Evolutionary conservation across 2,329 filamentous ascomycete genomes (phyloP).

Genomic region (Penicillium sp.): DNA sequence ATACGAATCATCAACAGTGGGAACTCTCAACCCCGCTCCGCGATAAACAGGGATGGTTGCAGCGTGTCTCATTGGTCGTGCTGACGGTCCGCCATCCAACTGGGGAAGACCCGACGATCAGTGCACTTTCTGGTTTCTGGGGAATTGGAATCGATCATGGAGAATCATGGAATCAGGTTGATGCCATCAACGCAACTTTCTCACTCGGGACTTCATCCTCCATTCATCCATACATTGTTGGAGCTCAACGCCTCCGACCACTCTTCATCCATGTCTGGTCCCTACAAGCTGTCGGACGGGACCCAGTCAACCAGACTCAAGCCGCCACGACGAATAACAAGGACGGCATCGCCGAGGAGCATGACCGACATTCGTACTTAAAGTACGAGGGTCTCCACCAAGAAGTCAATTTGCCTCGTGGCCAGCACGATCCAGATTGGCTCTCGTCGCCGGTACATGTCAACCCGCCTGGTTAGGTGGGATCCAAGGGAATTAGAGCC

Average conservation of each 20-base stretch:
- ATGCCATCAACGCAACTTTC: not conserved
- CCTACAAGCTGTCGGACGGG: not conserved
- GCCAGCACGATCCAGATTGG: constrained; percentile 10
- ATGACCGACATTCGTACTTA: not conserved
- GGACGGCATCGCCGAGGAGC: not conserved
- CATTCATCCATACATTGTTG: not conserved
- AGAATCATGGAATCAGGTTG: not conserved
- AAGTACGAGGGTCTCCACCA: not conserved
- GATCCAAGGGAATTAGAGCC: not conserved
- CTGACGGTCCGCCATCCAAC: not conserved
- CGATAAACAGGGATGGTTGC: constrained; percentile 1
- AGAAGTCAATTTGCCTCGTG: constrained; percentile 4
- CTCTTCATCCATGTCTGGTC: not conserved
- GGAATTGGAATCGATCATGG: no score
- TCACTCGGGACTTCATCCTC: not conserved
- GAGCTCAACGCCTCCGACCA: not conserved
- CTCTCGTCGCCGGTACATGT: not conserved
- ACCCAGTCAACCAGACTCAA: not conserved
- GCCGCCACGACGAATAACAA: not conserved
- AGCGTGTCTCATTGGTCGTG: not conserved
- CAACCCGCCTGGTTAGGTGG: not conserved
- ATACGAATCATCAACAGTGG: not conserved
- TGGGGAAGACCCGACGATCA: not conserved
- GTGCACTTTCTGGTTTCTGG: constrained; percentile 1
- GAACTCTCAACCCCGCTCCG: constrained; percentile 1